Conservation (phyloP, 2,329 filamentous ascomycete genomes). For the Alternaria tenuissima region DNA sequence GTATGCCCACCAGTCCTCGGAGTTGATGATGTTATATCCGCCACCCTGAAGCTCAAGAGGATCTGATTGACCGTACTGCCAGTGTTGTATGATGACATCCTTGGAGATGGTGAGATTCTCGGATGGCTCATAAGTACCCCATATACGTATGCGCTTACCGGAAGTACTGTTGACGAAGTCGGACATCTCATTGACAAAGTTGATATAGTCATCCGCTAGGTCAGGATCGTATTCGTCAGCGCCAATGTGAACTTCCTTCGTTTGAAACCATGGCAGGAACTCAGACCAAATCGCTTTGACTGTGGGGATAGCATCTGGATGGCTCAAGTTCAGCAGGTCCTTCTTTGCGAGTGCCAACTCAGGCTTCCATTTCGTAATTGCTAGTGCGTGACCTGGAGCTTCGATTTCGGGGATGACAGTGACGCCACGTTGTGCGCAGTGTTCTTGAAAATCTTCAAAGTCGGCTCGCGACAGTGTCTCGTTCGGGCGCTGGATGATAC, state of each 20-base stretch:
- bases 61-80: conserved; percentile 60
- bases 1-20: conserved; percentile 63
- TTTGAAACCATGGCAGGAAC: conserved; percentile 52
- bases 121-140: conserved; percentile 57
- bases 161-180: conserved; percentile 42
- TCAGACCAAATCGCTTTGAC: conserved; percentile 50
- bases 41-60: conserved; percentile 51
- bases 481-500: conserved; percentile 46
- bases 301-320: conserved; percentile 48
- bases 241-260: conserved; percentile 50
- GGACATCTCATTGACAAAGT: conserved; percentile 50
- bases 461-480: conserved; percentile 46
- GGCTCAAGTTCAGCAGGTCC: conserved; percentile 47
- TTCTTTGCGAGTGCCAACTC: conserved; percentile 48
- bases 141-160: conserved; percentile 46
- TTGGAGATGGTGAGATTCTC: conserved; percentile 50
- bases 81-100: conserved; percentile 57
- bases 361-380: conserved; percentile 52
- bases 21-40: conserved; percentile 56
- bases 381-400: conserved; percentile 47
- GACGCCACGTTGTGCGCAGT: conserved; percentile 47
- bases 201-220: conserved; percentile 49
- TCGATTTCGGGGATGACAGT: conserved; percentile 52
- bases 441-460: conserved; percentile 47
- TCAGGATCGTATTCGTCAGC: conserved; percentile 49